Evolutionary conservation across 2,329 filamentous ascomycete species (phyloP), one percentile per base, ranked within the genome.

Genomic region (Mycogone perniciosa): DNA sequence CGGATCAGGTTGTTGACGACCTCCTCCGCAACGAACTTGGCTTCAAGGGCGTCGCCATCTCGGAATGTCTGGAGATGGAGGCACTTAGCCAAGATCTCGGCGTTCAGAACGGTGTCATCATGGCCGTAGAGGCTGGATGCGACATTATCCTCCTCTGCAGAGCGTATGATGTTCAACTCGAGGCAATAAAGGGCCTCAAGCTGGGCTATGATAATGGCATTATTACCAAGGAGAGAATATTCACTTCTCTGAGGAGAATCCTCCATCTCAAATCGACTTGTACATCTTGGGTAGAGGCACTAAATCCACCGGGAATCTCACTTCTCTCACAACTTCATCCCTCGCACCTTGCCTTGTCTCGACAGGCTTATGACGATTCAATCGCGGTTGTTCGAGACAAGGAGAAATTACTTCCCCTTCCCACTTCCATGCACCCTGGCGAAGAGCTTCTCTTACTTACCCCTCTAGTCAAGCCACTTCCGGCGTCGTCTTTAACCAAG

Each of bases 11-110:
- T 1, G 90, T 97, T 3, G 88, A 96, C 62, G 89, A 93, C 52
- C 72, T 96, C 26, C 74, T 97, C 4, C 81, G 92, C n/a, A 86
- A 86, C 53, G 90, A 96, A 57, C 79, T 97, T 27, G 86, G 87
- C 2, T 97, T 97, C 60, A 81, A 89, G 45, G 92, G 92, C 1
- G 91, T 97, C 2, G 90, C 93, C 27, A 89, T 97, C 45, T 96
- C 91, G 0, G 92, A 97, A 64, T 97, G 92, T 58, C 72, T 97
- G 6, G 92, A 96, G 66, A 97, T 97, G 92, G 91, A 96, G 63
- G 90, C 91, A 0, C 78, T 97, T 7, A 93, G 89, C 57, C 89
- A 95, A 63, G 95, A 96, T 60, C 93, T 97, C 45, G 92, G 92
- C n/a, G 90, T 99, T 13, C 90, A 92, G 59, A 92, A 93, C 38